Evolutionary conservation across 108 stramenopile species (phyloP).

Genomic region (Licmophora abbreviata): DNA sequence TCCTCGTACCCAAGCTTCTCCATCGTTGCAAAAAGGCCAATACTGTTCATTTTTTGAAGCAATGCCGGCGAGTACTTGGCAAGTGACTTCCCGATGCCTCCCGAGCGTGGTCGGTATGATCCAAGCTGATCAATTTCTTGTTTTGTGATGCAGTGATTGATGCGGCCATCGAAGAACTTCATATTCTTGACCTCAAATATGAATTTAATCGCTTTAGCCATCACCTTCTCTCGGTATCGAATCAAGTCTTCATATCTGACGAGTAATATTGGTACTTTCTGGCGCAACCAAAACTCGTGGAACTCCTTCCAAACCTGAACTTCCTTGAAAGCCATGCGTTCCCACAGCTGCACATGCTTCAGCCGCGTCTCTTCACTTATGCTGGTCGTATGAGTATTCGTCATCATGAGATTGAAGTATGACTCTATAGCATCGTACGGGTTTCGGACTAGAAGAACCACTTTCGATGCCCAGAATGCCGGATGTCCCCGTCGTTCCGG

Average conservation of each 20-base stretch:
- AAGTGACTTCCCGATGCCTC: too few species aligned
- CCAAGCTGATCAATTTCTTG: too few species aligned
- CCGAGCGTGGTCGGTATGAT: too few species aligned
- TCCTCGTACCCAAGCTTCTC: too few species aligned
- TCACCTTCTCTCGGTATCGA: constrained; percentile 24
- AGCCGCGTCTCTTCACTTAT: constrained; percentile 59
- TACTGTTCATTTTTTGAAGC: too few species aligned
- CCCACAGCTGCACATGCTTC: constrained; percentile 46
- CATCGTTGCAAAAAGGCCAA: too few species aligned
- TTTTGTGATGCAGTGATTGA: too few species aligned
- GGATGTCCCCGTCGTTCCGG: constrained; percentile 90
- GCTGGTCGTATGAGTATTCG: constrained; percentile 88
- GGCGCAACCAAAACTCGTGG: constrained; percentile 56
- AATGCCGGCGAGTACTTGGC: too few species aligned
- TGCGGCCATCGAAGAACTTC: too few species aligned
- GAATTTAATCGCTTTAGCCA: too few species aligned
- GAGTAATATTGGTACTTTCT: constrained; percentile 32
- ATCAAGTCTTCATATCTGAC: constrained; percentile 78
- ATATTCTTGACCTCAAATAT: too few species aligned
- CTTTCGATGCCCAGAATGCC: constrained; percentile 26
- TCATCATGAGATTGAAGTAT: constrained; percentile 89
- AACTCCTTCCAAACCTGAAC: constrained; percentile 62
- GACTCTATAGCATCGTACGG: constrained; percentile 96
- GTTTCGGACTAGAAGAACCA: constrained; percentile 83
- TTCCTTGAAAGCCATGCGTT: constrained; percentile 50